Conservation (phyloP, 2,329 filamentous ascomycete genomes). For the Penicillium sp. region DNA sequence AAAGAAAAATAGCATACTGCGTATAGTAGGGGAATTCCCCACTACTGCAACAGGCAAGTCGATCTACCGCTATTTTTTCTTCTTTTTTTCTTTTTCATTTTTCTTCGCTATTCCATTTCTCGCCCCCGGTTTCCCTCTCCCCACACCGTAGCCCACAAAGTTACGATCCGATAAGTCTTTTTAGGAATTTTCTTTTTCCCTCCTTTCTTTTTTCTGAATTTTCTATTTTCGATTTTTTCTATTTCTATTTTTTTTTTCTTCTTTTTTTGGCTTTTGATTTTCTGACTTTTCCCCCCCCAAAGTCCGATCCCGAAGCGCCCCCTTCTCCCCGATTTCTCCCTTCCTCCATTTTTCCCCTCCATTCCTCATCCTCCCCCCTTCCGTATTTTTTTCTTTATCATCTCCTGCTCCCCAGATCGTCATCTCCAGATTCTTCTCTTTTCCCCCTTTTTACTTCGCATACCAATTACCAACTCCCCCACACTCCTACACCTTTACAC, state of each 20-base stretch:
- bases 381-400: slow-evolving; percentile 18
- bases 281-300: slow-evolving; percentile 9
- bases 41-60: neutral
- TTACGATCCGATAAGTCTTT: slow-evolving; percentile 8
- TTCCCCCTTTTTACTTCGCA: slow-evolving; percentile 7
- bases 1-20: no score
- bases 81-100: slow-evolving; percentile 15
- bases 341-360: slow-evolving; percentile 24
- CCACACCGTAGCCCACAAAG: slow-evolving; percentile 20
- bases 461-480: slow-evolving; percentile 5
- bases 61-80: slow-evolving; percentile 15
- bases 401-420: slow-evolving; percentile 26
- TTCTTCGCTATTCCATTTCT: slow-evolving; percentile 9
- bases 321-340: slow-evolving; percentile 27
- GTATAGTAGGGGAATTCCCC: neutral
- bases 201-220: slow-evolving; percentile 3
- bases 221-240: slow-evolving; percentile 28
- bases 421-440: slow-evolving; percentile 23
- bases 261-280: slow-evolving; percentile 18
- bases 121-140: slow-evolving; percentile 4
- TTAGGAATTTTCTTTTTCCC: slow-evolving; percentile 7
- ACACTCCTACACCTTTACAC: neutral
- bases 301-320: slow-evolving; percentile 21
- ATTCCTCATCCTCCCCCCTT: slow-evolving; percentile 19
- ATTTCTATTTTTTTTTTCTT: slow-evolving; percentile 17